phyloP scores from a whole-genome alignment of 371 early-diverging fungal genomes.

The Rhizopus arrhizus region DNA sequence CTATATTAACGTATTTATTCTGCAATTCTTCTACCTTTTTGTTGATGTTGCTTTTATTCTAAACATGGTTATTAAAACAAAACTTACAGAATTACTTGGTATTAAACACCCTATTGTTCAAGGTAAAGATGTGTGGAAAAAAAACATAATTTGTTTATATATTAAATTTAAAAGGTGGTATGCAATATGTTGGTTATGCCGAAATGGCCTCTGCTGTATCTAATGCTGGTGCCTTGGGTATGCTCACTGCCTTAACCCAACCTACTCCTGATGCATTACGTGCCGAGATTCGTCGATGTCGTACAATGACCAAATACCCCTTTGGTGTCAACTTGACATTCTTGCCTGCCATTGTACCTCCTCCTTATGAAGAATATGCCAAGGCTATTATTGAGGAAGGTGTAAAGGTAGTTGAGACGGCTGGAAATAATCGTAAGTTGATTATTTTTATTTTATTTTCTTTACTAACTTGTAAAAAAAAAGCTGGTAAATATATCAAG shows the following conservation, averaged over 20 bases:
- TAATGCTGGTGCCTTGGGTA: conserved; percentile 96
- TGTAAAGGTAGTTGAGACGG: conserved; percentile 80
- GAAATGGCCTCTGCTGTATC: conserved; percentile 88
- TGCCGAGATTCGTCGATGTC: conserved; percentile 72
- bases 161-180: conserved; percentile 22
- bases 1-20: conserved; percentile 1
- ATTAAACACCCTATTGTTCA: conserved; percentile 72
- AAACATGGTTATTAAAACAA: conserved; percentile 60
- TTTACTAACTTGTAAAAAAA: background rate
- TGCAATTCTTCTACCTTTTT: conserved; percentile 14
- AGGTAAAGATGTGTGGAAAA: conserved; percentile 26
- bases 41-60: background rate
- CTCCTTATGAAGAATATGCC: conserved; percentile 79
- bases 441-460: background rate
- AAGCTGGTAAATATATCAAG: conserved; percentile 70
- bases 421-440: conserved; percentile 66
- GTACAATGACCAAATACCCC: conserved; percentile 74
- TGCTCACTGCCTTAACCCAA: conserved; percentile 84
- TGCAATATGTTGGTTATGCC: conserved; percentile 67
- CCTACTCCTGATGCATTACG: conserved; percentile 83
- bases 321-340: conserved; percentile 81
- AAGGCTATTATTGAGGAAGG: conserved; percentile 76
- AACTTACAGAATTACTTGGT: conserved; percentile 67
- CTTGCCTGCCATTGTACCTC: conserved; percentile 69
- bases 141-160: background rate